phyloP scores from a whole-genome alignment of 2,329 filamentous ascomycete species.

The Claviceps pazoutovae region DNA sequence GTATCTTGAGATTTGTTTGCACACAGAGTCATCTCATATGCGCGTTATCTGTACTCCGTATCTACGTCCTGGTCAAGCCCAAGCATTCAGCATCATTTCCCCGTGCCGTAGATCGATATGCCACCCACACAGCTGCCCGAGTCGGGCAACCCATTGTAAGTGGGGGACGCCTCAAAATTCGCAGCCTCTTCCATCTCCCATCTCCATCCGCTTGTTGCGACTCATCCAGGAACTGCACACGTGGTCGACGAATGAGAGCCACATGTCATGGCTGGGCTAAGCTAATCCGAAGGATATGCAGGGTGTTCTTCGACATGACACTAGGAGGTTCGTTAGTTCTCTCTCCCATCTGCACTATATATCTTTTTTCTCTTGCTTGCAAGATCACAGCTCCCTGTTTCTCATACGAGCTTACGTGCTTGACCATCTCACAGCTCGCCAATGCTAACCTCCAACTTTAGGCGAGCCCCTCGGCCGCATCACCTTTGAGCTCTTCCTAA shows the following conservation, averaged over 20 bases:
- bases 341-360: neutral
- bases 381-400: neutral
- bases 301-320: conserved; percentile 65
- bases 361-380: neutral
- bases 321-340: conserved; percentile 49
- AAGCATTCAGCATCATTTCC: neutral
- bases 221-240: neutral
- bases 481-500: conserved; percentile 79
- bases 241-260: no score
- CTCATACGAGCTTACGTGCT: no score
- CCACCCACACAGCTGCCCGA: conserved; percentile 31
- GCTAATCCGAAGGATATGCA: conserved; percentile 10
- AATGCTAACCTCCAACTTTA: conserved; percentile 19
- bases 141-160: conserved; percentile 34
- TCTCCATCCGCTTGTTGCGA: neutral
- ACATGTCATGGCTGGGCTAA: neutral
- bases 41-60: neutral
- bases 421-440: neutral
- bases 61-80: neutral
- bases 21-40: neutral
- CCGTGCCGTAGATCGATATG: conserved; percentile 15
- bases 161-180: conserved; percentile 4
- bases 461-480: conserved; percentile 77
- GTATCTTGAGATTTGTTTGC: neutral
- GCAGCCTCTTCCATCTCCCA: neutral